A percentile compares a stretch with the other conserved stretches of the same genome.
These are phyloP conservation scores for Entelexis paramagnoliae DNA, from an alignment of 1,139 yeast genomes.

Conservation along the genomic window DNA sequence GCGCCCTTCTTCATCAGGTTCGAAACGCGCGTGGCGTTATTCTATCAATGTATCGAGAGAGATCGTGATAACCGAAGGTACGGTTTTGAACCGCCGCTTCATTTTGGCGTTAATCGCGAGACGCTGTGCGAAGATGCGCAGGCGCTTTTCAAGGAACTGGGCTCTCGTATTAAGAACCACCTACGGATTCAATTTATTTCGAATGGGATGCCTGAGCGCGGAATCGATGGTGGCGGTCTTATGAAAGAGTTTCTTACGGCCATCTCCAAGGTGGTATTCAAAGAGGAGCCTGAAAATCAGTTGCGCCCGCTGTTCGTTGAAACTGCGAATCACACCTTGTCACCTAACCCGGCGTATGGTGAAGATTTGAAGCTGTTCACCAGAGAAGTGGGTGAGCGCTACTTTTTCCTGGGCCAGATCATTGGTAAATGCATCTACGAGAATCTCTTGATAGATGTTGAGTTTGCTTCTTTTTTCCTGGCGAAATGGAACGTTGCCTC, in stretches of 20 bases:
- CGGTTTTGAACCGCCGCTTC: not conserved
- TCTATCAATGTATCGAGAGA: slow-evolving; percentile 50
- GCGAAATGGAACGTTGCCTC: slow-evolving; percentile 46
- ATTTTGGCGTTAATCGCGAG: slow-evolving; percentile 38
- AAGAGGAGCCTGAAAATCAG: slow-evolving; percentile 25
- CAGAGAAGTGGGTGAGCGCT: slow-evolving; percentile 3
- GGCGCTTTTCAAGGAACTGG: slow-evolving; percentile 41
- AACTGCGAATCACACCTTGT: slow-evolving; percentile 50
- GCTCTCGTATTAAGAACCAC: slow-evolving; percentile 46
- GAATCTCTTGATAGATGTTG: slow-evolving; percentile 65
- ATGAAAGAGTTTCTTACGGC: slow-evolving; percentile 82
- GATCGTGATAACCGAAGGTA: slow-evolving; percentile 31
- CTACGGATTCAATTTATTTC: slow-evolving; percentile 59
- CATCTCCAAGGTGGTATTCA: slow-evolving; percentile 60
- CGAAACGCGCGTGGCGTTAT: slow-evolving; percentile 57
- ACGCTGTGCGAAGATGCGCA: slow-evolving; percentile 65
- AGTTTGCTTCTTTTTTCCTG: slow-evolving; percentile 79
- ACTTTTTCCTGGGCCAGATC: slow-evolving; percentile 61
- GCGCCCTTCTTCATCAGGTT: slow-evolving; percentile 77
- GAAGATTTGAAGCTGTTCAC: slow-evolving; percentile 8
- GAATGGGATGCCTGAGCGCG: slow-evolving; percentile 69
- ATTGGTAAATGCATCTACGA: slow-evolving; percentile 90
- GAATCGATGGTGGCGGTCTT: slow-evolving; percentile 95
- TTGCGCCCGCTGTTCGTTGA: slow-evolving; percentile 43
- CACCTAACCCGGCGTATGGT: slow-evolving; percentile 60